Evolutionary conservation across 768 basidiomycete genomes (phyloP), one percentile per base, ranked within the genome.

Genomic region (Brasilioporus rufonigricans): DNA sequence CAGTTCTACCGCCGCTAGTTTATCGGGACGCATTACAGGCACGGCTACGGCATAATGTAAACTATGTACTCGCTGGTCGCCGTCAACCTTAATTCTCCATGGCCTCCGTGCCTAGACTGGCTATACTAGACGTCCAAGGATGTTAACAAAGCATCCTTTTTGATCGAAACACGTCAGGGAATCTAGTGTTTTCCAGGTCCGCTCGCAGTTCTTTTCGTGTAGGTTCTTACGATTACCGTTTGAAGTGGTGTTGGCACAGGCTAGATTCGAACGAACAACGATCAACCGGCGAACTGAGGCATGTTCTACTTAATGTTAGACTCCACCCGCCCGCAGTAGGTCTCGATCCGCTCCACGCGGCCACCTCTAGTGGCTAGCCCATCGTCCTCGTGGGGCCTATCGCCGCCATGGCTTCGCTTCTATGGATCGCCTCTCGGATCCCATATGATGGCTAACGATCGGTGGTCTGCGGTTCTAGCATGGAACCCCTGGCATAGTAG

Each of bases 1-100:
- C 74, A 84, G 82, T 65, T 80, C 84, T 35, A 57, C 65, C 52
- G 52, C 61, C 57, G 52, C 51, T 26, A 45, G 31, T 48, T 54
- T 48, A 23, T 46, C 60, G 7, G 27, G 45, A 14, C 21, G 44
- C 38, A 43, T 12, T 8, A 26, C 55, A 33, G 51, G 53, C 38
- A 29, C 55, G 18, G n/a, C 40, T 52, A 43, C 45, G 29, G 31
- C 31, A 12, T 59, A 50, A 26, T 32, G 27, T 7, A 40, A 12
- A 55, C 26, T n/a, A 11, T 41, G 27, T 50, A 53, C 12, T 9
- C 36, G 40, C 41, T 33, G 52, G 32, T 14, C 35, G 31, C 21
- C 31, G 31, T 41, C 29, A 49, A 55, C 31, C 7, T 55, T 41
- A 48, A 55, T 55, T 40, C 55, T 24, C 56, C 56, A 52, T 9